Evolutionary conservation across 139 green algal species (phyloP).

Genomic region (Tetradesmus obliquus): DNA sequence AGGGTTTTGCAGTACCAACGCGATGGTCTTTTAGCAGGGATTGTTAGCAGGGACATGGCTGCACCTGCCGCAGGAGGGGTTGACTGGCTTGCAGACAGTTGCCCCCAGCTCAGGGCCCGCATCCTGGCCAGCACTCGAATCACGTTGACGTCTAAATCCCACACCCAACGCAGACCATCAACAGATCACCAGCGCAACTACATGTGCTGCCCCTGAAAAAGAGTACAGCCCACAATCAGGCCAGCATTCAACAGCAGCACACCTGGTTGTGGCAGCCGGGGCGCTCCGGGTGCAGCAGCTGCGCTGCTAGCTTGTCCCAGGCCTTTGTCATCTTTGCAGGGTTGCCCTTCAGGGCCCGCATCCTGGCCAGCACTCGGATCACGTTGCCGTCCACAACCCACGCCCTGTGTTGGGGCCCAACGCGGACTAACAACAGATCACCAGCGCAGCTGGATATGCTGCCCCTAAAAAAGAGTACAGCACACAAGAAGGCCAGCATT

Average conservation of each 20-base stretch:
- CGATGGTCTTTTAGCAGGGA: no score
- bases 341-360: constrained; percentile 97
- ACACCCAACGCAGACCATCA: neutral
- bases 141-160: no score
- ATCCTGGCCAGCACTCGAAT: no score
- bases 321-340: constrained; percentile 70
- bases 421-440: neutral
- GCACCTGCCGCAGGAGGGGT: constrained; percentile 45
- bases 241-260: constrained; percentile 55
- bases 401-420: no score
- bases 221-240: constrained; percentile 72
- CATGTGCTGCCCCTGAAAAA: neutral
- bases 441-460: neutral
- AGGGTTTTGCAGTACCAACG: no score
- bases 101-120: constrained; percentile 97
- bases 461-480: neutral
- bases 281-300: constrained; percentile 74
- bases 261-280: constrained; percentile 97
- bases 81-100: constrained; percentile 80
- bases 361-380: no score
- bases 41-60: no score
- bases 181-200: neutral
- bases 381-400: no score
- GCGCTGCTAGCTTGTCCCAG: constrained; percentile 60
- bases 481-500: constrained; percentile 78